phyloP scores from a whole-genome alignment of 1,284 basidiomycete genomes.

The Neotropicomus parvogracilis region DNA sequence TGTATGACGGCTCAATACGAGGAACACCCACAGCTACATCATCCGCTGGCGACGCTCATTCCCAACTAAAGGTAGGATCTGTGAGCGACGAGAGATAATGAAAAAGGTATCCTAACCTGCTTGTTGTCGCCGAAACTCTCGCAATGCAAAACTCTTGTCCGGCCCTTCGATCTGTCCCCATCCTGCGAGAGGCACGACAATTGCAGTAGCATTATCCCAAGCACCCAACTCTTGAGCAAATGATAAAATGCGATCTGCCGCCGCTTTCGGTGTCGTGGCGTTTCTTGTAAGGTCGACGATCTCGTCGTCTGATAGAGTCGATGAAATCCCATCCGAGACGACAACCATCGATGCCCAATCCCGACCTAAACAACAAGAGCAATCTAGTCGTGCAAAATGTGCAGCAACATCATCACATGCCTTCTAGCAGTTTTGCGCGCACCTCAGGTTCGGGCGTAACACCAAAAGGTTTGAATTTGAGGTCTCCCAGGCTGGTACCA shows the following conservation, averaged over 20 bases:
- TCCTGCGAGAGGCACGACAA: conserved; percentile 90
- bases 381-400: conserved; percentile 1
- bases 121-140: conserved; percentile 76
- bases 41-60: conserved; percentile 59
- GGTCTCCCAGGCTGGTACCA: conserved; percentile 75
- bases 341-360: conserved; percentile 80
- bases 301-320: conserved; percentile 89
- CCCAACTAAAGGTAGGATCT: conserved; percentile 44
- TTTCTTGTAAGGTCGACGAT: conserved; percentile 85
- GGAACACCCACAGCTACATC: conserved; percentile 48
- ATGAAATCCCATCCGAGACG: conserved; percentile 89
- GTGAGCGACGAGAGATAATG: conserved; percentile 10
- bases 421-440: conserved; percentile 72
- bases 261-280: conserved; percentile 69
- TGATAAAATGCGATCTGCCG: conserved; percentile 78
- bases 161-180: conserved; percentile 82
- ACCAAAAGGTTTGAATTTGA: conserved; percentile 85
- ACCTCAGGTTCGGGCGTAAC: conserved; percentile 96
- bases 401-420: conserved; percentile 36
- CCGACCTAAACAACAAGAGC: conserved; percentile 43
- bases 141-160: conserved; percentile 77
- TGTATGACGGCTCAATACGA: background rate
- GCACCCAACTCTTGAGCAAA: conserved; percentile 91
- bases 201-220: conserved; percentile 88
- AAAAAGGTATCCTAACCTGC: conserved; percentile 45